Conservation (phyloP, 1,139 yeast species). For the Candida smagusa region DNA sequence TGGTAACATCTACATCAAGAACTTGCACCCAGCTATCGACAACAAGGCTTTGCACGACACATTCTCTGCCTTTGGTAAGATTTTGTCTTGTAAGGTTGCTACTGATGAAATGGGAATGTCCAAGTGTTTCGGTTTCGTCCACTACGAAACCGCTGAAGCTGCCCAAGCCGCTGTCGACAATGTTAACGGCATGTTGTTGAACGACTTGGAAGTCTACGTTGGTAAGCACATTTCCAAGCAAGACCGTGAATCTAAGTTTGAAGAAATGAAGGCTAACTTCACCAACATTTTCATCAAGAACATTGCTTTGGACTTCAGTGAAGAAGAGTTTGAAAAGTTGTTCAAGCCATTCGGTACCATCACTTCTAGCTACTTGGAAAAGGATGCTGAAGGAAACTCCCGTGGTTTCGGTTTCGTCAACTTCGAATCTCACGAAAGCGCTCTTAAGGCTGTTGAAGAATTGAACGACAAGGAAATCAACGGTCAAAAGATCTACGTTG, state of each 20-base stretch:
- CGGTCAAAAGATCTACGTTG: slow-evolving; percentile 88
- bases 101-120: slow-evolving; percentile 90
- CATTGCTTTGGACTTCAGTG: slow-evolving; percentile 68
- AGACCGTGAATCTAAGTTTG: slow-evolving; percentile 94
- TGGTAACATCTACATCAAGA: slow-evolving; percentile 97
- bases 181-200: slow-evolving; percentile 97
- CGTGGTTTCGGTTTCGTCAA: slow-evolving; percentile 96
- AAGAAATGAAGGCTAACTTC: slow-evolving; percentile 88
- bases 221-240: slow-evolving; percentile 91
- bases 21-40: slow-evolving; percentile 97
- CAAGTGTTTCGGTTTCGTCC: slow-evolving; percentile 97
- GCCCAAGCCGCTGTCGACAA: slow-evolving; percentile 95
- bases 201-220: slow-evolving; percentile 94
- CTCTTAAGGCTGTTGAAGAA: slow-evolving; percentile 87
- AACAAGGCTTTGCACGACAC: slow-evolving; percentile 99
- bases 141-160: slow-evolving; percentile 89
- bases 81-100: slow-evolving; percentile 96
- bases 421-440: slow-evolving; percentile 83
- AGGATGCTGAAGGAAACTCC: slow-evolving; percentile 84
- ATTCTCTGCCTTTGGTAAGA: slow-evolving; percentile 94
- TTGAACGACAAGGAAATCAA: slow-evolving; percentile 84
- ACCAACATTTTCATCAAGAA: slow-evolving; percentile 95
- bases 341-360: slow-evolving; percentile 75
- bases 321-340: slow-evolving; percentile 70
- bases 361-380: slow-evolving; percentile 81